Evolutionary conservation across 768 basidiomycete genomes (phyloP).

Genomic region (Boletus edulis): DNA sequence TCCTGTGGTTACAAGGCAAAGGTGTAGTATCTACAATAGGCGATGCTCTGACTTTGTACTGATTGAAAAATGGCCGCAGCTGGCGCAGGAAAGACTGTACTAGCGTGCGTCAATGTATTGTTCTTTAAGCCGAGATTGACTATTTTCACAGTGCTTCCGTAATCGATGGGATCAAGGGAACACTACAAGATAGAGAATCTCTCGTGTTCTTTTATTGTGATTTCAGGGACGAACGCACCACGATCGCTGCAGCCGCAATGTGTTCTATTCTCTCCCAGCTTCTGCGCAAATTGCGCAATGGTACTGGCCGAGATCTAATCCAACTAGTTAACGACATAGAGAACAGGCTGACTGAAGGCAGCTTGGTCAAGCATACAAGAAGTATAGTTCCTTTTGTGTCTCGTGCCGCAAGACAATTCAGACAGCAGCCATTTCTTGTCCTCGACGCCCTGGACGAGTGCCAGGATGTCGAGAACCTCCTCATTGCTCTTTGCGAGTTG

Average conservation of each 20-base stretch:
- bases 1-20: constrained; percentile 11
- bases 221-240: constrained; percentile 3
- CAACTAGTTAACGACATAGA: not conserved
- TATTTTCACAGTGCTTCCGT: not conserved
- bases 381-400: not conserved
- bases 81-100: constrained; percentile 18
- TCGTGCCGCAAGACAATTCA: not conserved
- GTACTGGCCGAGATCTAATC: not conserved
- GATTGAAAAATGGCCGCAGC: not conserved
- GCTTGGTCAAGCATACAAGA: no score
- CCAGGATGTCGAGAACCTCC: not conserved
- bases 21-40: not conserved
- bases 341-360: not conserved
- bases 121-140: not conserved
- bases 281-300: not conserved
- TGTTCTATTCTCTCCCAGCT: constrained; percentile 17
- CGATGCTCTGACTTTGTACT: not conserved
- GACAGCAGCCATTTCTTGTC: constrained; percentile 1
- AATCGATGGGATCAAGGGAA: not conserved
- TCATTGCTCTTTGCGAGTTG: not conserved
- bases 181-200: not conserved
- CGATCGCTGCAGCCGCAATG: not conserved
- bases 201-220: constrained; percentile 21
- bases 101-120: not conserved
- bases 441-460: constrained; percentile 23